These are phyloP conservation scores for Aspergillus steynii DNA, from an alignment of 495 filamentous ascomycete species.

Conservation along the genomic window DNA sequence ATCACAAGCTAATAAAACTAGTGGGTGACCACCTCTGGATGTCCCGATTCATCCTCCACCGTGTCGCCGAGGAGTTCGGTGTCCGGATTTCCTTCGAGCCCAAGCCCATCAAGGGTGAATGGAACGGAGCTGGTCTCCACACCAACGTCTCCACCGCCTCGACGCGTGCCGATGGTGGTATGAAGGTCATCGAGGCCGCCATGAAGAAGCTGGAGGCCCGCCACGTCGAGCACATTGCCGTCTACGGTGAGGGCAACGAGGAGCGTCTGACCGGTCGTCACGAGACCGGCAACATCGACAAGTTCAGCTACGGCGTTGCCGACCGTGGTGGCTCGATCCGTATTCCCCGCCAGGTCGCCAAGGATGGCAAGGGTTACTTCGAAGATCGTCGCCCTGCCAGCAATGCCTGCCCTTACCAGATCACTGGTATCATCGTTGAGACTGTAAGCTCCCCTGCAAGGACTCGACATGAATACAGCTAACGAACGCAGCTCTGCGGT, in stretches of 20 bases:
- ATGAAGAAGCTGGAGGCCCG: slow-evolving; percentile 89
- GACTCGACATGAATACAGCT: background rate
- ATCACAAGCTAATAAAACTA: slow-evolving; percentile 26
- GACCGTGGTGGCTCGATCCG: slow-evolving; percentile 93
- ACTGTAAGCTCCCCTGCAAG: slow-evolving; percentile 42
- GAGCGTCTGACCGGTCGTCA: slow-evolving; percentile 90
- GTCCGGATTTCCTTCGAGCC: slow-evolving; percentile 94
- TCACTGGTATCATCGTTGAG: slow-evolving; percentile 90
- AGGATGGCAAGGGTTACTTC: slow-evolving; percentile 97
- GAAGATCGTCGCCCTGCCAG: slow-evolving; percentile 94
- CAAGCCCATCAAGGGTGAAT: slow-evolving; percentile 98
- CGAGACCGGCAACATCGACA: slow-evolving; percentile 92
- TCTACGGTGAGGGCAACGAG: slow-evolving; percentile 95
- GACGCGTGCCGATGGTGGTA: slow-evolving; percentile 89
- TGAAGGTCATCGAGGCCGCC: slow-evolving; percentile 84
- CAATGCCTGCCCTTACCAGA: slow-evolving; percentile 96
- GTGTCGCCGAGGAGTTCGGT: slow-evolving; percentile 96
- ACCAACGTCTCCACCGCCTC: slow-evolving; percentile 87
- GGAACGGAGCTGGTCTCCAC: slow-evolving; percentile 99
- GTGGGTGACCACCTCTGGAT: slow-evolving; percentile 99
- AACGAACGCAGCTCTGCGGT: slow-evolving; percentile 37
- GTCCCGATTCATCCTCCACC: slow-evolving; percentile 93
- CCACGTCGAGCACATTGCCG: slow-evolving; percentile 92
- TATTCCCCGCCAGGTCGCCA: slow-evolving; percentile 85
- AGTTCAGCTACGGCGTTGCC: slow-evolving; percentile 93